A percentile compares a stretch with the other conserved stretches of the same genome.
Evolutionary conservation across 2,329 filamentous ascomycete species (phyloP).

Genomic region (Curvularia spicifera): DNA sequence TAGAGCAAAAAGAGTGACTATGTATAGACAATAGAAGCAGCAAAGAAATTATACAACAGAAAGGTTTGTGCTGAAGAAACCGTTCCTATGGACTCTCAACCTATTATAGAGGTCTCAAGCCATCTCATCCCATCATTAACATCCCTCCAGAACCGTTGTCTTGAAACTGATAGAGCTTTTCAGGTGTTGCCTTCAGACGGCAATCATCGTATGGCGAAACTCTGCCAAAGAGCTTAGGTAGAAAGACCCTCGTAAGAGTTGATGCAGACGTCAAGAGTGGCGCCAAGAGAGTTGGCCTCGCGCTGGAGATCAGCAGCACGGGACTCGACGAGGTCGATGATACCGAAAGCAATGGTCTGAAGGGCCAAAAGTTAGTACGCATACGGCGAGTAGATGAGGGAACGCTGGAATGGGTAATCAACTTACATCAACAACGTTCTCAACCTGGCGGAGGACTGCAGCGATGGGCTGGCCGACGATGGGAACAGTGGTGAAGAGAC

Average conservation of each 20-base stretch:
- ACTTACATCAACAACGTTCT: conserved; percentile 27
- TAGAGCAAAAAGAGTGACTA: not conserved
- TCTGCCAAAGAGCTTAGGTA: too few species aligned
- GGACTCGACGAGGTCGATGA: conserved; percentile 3
- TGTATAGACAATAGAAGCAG: not conserved
- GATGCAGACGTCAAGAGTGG: conserved; percentile 1
- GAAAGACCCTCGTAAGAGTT: not conserved
- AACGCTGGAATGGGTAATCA: not conserved
- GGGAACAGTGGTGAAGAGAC: conserved; percentile 19
- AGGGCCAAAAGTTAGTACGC: not conserved
- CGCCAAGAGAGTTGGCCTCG: not conserved
- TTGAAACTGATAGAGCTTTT: not conserved
- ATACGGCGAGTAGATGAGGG: too few species aligned
- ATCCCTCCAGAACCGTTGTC: not conserved
- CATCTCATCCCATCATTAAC: not conserved
- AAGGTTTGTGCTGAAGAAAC: not conserved
- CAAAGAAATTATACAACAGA: not conserved
- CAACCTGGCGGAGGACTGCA: conserved; percentile 22
- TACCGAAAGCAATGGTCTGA: conserved; percentile 6
- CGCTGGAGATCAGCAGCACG: not conserved
- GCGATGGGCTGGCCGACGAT: conserved; percentile 22
- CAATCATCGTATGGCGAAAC: not conserved
- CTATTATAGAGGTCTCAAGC: not conserved
- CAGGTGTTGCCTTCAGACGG: not conserved
- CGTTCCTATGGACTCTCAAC: not conserved